These are phyloP conservation scores for Fusarium humuli DNA, from an alignment of 2,329 filamentous ascomycete genomes.

Conservation along the genomic window DNA sequence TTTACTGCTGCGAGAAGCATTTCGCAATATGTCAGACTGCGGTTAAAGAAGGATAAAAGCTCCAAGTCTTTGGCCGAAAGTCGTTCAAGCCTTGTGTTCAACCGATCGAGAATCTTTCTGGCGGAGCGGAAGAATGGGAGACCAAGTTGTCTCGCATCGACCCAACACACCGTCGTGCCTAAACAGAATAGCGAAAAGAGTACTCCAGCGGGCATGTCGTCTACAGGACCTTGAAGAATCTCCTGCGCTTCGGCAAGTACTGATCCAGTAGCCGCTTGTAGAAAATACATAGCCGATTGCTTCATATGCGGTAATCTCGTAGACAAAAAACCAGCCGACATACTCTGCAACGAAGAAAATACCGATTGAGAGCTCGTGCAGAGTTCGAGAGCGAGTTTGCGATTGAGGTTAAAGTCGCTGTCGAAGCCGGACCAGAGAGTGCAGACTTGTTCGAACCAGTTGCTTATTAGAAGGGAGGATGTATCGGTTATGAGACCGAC, in stretches of 20 bases:
- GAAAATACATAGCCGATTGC: constrained; percentile 50
- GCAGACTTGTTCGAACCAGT: constrained; percentile 57
- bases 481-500: constrained; percentile 46
- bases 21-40: constrained; percentile 56
- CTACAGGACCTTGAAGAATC: constrained; percentile 37
- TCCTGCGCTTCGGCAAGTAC: constrained; percentile 52
- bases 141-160: constrained; percentile 51
- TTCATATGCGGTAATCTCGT: constrained; percentile 52
- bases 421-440: constrained; percentile 57
- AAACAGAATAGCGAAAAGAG: constrained; percentile 56
- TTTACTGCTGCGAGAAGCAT: constrained; percentile 56
- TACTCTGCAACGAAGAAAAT: constrained; percentile 55
- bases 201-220: constrained; percentile 50
- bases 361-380: constrained; percentile 54
- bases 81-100: constrained; percentile 37
- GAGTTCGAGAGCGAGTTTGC: constrained; percentile 52
- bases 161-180: constrained; percentile 56
- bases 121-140: constrained; percentile 51
- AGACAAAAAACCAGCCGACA: constrained; percentile 55
- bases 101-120: constrained; percentile 41
- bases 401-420: constrained; percentile 54
- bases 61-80: constrained; percentile 43
- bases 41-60: constrained; percentile 53
- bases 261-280: constrained; percentile 50
- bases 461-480: constrained; percentile 51